Percentiles rank a stretch among this genome's conserved stretches.
phyloP scores from a whole-genome alignment of 2,329 filamentous ascomycete genomes.

The Helotiales sp. region DNA sequence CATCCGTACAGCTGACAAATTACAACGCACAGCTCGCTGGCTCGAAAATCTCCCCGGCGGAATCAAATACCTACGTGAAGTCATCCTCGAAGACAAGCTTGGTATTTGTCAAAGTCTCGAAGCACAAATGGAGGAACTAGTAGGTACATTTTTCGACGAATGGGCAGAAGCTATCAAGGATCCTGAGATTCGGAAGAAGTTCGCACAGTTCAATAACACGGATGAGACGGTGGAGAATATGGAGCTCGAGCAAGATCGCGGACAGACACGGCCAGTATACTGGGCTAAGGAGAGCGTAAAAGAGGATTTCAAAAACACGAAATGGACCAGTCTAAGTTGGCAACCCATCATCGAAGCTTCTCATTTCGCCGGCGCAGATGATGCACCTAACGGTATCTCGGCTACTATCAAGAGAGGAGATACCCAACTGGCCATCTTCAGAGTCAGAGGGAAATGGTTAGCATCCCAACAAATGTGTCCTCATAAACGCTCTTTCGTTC shows the following conservation, averaged over 20 bases:
- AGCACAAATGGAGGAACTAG: conserved; percentile 82
- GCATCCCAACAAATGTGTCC: conserved; percentile 94
- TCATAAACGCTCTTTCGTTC: conserved; percentile 86
- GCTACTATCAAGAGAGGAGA: conserved; percentile 82
- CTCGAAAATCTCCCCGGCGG: conserved; percentile 81
- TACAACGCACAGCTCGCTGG: conserved; percentile 88
- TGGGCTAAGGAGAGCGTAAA: conserved; percentile 70
- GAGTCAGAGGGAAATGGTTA: conserved; percentile 77
- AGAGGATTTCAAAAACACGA: conserved; percentile 70
- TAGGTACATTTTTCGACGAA: conserved; percentile 85
- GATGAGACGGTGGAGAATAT: conserved; percentile 66
- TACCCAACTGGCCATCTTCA: conserved; percentile 86
- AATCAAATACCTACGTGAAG: conserved; percentile 77
- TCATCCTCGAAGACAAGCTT: conserved; percentile 81
- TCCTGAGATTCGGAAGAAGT: conserved; percentile 66
- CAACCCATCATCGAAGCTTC: conserved; percentile 73
- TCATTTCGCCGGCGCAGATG: conserved; percentile 65
- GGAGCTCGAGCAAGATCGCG: conserved; percentile 71
- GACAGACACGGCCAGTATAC: conserved; percentile 71
- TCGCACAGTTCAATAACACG: conserved; percentile 85
- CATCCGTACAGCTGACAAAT: conserved; percentile 86
- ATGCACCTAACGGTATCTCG: conserved; percentile 69
- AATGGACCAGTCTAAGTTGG: conserved; percentile 71
- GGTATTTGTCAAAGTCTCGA: conserved; percentile 84
- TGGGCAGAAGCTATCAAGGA: conserved; percentile 81